phyloP scores from a whole-genome alignment of 305 asterid genomes.

The Rubia occidens region DNA sequence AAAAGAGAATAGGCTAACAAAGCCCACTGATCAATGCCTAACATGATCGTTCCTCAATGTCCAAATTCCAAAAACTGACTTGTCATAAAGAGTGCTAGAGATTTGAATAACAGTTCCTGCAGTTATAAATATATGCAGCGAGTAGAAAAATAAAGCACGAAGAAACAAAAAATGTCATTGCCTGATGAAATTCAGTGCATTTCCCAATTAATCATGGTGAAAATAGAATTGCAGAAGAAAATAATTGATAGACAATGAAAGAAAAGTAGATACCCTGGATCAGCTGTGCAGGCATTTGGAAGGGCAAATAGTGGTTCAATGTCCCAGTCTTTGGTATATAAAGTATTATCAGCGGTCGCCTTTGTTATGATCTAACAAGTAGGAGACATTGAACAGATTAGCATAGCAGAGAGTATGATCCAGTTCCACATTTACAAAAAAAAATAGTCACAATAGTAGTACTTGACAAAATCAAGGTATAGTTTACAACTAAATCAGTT shows the following conservation, averaged over 20 bases:
- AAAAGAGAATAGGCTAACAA: background rate
- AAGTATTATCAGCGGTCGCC: conserved; percentile 79
- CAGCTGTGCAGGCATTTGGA: conserved; percentile 43
- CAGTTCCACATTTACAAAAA: background rate
- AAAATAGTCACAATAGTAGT: background rate
- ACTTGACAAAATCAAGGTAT: background rate
- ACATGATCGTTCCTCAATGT: background rate
- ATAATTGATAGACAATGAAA: conserved; percentile 12
- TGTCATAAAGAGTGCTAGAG: background rate
- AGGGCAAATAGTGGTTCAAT: conserved; percentile 74
- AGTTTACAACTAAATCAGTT: conserved; percentile 1
- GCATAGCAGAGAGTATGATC: background rate
- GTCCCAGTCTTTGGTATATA: conserved; percentile 76
- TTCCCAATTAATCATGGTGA: background rate
- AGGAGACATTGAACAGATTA: background rate
- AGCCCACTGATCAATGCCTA: background rate
- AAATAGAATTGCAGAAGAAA: conserved; percentile 11
- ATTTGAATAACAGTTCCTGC: background rate
- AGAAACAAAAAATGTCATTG: background rate
- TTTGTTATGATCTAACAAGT: conserved; percentile 58
- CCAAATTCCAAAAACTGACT: background rate
- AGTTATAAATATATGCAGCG: background rate
- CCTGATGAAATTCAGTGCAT: background rate
- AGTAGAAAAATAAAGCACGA: background rate
- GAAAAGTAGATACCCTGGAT: conserved; percentile 46